Evolutionary conservation across 352 stramenopile genomes (phyloP), one percentile per base, ranked within the genome.

Genomic region (Pythium rhizo-oryzae): DNA sequence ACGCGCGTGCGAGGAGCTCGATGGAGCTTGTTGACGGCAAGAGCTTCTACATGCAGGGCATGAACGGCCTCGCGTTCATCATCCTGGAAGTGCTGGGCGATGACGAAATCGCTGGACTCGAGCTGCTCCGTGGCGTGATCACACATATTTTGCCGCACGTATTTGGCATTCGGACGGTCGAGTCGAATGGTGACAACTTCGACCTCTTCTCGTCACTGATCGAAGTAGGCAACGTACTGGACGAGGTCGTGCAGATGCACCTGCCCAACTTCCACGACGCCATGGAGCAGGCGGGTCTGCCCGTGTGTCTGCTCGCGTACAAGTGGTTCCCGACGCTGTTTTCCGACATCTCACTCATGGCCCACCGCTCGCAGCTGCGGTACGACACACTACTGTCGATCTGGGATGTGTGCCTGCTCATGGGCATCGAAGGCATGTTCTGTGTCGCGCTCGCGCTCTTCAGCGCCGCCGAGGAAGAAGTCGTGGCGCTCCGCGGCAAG

Each of bases 261-360:
- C 52, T 95, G 7, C 87, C 87, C 2, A 74, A 65, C 4, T 91
- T 95, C 53, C 66, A 87, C 49, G 61, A 69, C 1, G 72, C 79
- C 21, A 74, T 95, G 43, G 81, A 92, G 0, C 63, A 71, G 9
- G 78, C 81, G 4, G 87, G 87, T 0, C 59, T 95, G 13, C 87
- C 84, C 0, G 82, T 92, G 21, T 93, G 83, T 70, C 69, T 95
- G 18, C 64, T 95, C 16, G 85, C 85, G n/a, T 93, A 95, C 81
- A 95, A 95, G 67, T 95, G 87, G 87, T 95, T 95, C 59, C 87
- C 87, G 1, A 95, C 87, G 28, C 80, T 95, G 19, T 95, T 95
- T 57, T 95, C 87, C 21, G 87, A 95, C 56, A 79, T 95, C 49
- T 91, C 82, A 53, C 68, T 95, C 23, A 91, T 81, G 39, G 84